Evolutionary conservation across 2,329 filamentous ascomycete species (phyloP).

Genomic region (Alternaria postmessia): DNA sequence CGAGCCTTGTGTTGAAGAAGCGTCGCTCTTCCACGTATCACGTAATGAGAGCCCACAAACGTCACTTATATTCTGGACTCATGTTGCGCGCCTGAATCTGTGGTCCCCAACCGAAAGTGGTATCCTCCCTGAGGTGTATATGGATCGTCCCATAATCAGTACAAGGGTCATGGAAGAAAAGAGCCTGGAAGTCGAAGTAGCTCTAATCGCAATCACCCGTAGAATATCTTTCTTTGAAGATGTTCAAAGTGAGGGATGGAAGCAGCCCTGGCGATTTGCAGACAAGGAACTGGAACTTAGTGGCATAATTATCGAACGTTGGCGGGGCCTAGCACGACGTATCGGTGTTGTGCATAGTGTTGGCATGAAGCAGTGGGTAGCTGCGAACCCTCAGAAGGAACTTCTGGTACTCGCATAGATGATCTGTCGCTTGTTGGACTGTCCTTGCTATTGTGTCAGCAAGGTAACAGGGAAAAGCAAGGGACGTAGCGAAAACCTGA

Average conservation of each 20-base stretch:
- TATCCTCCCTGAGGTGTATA: background rate
- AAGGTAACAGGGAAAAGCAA: background rate
- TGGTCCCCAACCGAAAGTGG: no score
- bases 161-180: background rate
- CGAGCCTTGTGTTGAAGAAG: background rate
- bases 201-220: background rate
- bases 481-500: constrained; percentile 2
- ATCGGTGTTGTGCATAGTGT: background rate
- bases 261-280: no score
- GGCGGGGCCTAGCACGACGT: background rate
- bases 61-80: background rate
- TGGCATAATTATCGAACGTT: background rate
- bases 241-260: no score
- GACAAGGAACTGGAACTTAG: rapidly evolving
- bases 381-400: background rate
- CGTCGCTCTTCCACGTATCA: no score
- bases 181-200: background rate
- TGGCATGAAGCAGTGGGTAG: background rate
- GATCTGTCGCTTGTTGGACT: no score
- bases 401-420: background rate
- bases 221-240: no score
- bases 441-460: background rate
- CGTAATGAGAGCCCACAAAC: no score
- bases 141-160: background rate
- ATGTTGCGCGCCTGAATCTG: background rate